Base-by-base conservation (phyloP, 2,329 filamentous ascomycete genomes). In the Arthrobotrys pseudoclavata region DNA sequence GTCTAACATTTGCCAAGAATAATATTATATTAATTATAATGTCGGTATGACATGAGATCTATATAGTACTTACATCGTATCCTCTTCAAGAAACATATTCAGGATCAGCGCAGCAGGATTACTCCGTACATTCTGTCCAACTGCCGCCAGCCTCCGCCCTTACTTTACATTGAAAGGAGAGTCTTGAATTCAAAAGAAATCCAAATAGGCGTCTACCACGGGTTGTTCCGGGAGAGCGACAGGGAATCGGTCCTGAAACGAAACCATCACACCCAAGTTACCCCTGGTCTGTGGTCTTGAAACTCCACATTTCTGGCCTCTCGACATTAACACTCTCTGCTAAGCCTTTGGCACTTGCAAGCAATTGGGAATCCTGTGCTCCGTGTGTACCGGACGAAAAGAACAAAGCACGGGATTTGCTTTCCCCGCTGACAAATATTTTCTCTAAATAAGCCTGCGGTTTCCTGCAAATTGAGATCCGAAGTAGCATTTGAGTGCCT, bases 201-300 rank as follows among this genome's bases (percentile, higher is more conserved):
- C n/a, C n/a, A 29, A 66, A 74, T 45, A 67, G 62, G 61, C 62
- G 61, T 72, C 61, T 67, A 72, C 61, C 48, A 62, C 71, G 71
- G 71, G 20, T 69, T 76, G 60, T 76, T 66, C 72, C 66, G 66
- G 64, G 48, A 47, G 62, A 69, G 29, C 29, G 60, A 53, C 66
- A 76, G 66, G 72, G 66, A 70, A 69, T 40, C 15, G 29, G 48
- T 70, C 57, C 72, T 76, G 72, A 76, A 76, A 76, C 72, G 72
- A 76, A 76, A 76, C 72, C 52, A 57, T 61, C 61, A 50, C 48
- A 55, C 60, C 40, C 37, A 69, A 62, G 57, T 63, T 50, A 53
- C 69, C 69, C 69, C 57, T 57, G 57, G 29, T 34, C 45, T 47
- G 26, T 37, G 69, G 40, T 66, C 50, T 64, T 72, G 69, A 72